Conservation (phyloP, 805 yeast species). For the Candida namnaoensis region DNA sequence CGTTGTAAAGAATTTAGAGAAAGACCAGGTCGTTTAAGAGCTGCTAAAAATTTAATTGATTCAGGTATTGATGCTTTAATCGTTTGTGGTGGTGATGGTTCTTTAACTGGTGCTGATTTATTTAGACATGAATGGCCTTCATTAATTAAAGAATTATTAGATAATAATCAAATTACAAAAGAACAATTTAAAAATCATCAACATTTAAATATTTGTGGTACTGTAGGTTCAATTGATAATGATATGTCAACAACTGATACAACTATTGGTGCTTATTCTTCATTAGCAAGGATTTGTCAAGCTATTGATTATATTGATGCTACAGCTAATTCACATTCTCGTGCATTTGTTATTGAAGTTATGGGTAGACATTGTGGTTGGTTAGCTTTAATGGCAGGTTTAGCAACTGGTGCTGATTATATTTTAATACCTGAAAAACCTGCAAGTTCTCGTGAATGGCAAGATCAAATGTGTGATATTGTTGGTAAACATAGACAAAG, state of each 20-base stretch:
- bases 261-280: constrained; percentile 93
- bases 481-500: constrained; percentile 71
- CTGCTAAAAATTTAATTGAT: constrained; percentile 75
- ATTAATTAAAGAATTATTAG: constrained; percentile 62
- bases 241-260: constrained; percentile 97
- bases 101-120: constrained; percentile 93
- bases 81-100: constrained; percentile 98
- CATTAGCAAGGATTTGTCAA: constrained; percentile 87
- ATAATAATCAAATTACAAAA: constrained; percentile 43
- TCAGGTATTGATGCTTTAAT: constrained; percentile 91
- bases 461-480: constrained; percentile 65
- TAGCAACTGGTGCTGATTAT: constrained; percentile 93
- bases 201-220: constrained; percentile 80
- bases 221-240: constrained; percentile 95
- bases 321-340: constrained; percentile 92
- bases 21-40: constrained; percentile 74
- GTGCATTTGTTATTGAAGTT: constrained; percentile 96
- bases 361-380: constrained; percentile 99
- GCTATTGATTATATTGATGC: constrained; percentile 96
- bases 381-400: constrained; percentile 96
- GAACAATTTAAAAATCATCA: constrained; percentile 55
- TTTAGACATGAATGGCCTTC: constrained; percentile 95
- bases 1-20: constrained; percentile 82
- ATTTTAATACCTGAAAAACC: constrained; percentile 94
- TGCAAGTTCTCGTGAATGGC: constrained; percentile 67